Conservation (phyloP, 2,329 filamentous ascomycete species). For the Alternaria gaisen region DNA sequence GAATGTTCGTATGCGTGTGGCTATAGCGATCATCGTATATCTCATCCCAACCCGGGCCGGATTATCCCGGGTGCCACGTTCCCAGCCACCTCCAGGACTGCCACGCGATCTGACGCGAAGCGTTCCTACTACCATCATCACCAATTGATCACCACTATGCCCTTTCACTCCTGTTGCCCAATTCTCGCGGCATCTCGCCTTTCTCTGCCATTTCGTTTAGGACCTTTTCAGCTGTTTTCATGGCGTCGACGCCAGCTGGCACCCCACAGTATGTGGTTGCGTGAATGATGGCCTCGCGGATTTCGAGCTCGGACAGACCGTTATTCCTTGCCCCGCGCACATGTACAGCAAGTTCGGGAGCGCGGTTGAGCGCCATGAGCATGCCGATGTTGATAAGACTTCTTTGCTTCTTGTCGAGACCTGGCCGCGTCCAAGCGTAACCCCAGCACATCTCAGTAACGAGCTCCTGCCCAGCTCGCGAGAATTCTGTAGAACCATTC, state of each 20-base stretch:
- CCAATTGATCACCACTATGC: constrained; percentile 22
- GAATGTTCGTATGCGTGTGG: neutral
- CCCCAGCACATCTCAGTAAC: constrained; percentile 73
- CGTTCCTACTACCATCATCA: neutral
- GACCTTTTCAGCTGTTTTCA: constrained; percentile 61
- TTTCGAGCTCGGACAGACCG: constrained; percentile 68
- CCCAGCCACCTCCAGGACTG: neutral
- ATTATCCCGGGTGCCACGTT: neutral
- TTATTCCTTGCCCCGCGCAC: constrained; percentile 71
- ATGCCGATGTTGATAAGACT: constrained; percentile 71
- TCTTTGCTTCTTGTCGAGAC: constrained; percentile 68
- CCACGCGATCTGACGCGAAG: neutral
- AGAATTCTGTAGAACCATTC: constrained; percentile 67
- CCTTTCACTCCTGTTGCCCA: constrained; percentile 42
- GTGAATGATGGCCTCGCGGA: constrained; percentile 66
- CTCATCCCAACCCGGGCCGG: neutral
- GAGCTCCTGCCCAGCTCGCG: constrained; percentile 68
- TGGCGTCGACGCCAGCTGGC: constrained; percentile 64
- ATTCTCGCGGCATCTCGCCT: constrained; percentile 50
- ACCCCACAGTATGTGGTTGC: constrained; percentile 63
- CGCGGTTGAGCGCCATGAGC: constrained; percentile 68
- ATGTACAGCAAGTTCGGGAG: constrained; percentile 68
- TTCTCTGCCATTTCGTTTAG: constrained; percentile 62
- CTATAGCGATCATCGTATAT: neutral
- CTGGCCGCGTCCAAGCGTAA: constrained; percentile 69